Evolutionary conservation across 805 yeast species (phyloP).

Genomic region (Lipomyces chichibuensis): DNA sequence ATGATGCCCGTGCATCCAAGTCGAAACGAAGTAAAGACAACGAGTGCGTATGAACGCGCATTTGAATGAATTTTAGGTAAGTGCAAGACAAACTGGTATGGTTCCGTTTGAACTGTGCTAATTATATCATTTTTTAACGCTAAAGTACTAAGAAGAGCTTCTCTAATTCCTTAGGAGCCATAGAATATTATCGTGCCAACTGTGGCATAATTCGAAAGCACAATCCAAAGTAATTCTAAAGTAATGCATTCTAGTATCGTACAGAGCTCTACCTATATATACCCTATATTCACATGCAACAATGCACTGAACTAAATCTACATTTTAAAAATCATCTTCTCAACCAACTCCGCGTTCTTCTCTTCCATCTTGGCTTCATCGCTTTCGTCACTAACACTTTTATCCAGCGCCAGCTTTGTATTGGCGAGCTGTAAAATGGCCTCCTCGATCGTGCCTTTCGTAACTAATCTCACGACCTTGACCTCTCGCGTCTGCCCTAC

Average conservation of each 20-base stretch:
- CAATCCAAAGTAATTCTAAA: background rate
- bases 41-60: too few species aligned
- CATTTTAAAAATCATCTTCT: conserved; percentile 42
- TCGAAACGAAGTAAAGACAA: too few species aligned
- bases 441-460: conserved; percentile 81
- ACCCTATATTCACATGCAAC: background rate
- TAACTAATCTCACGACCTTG: conserved; percentile 71
- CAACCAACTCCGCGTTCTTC: conserved; percentile 45
- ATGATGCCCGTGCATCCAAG: too few species aligned
- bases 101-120: too few species aligned
- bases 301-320: background rate
- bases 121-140: too few species aligned
- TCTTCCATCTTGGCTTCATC: conserved; percentile 44
- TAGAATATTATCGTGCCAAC: background rate
- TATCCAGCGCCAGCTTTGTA: conserved; percentile 85
- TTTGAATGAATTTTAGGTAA: too few species aligned
- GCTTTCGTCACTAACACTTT: conserved; percentile 46
- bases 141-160: too few species aligned
- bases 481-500: conserved; percentile 93
- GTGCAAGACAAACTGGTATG: too few species aligned
- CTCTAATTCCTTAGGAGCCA: background rate
- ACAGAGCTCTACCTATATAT: conserved; percentile 2
- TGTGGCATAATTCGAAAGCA: background rate
- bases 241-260: background rate
- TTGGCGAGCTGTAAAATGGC: conserved; percentile 83